These are phyloP conservation scores for Cryphonectria radicalis DNA, from an alignment of 2,329 filamentous ascomycete genomes.

Conservation along the genomic window DNA sequence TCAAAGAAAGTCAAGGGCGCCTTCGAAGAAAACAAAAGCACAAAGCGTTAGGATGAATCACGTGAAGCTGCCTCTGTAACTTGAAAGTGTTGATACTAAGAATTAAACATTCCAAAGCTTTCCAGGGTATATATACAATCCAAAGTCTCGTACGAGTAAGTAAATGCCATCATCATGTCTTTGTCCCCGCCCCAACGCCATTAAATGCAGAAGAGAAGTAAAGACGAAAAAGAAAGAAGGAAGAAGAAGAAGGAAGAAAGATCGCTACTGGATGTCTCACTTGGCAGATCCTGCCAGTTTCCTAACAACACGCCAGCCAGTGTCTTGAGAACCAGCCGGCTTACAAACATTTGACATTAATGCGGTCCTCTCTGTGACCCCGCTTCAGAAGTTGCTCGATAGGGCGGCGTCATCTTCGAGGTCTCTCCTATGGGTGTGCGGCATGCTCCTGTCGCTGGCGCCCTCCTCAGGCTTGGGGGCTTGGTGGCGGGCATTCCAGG, in stretches of 20 bases:
- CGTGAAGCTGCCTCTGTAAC: neutral
- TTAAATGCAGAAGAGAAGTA: neutral
- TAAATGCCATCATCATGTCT: neutral
- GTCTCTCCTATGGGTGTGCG: constrained; percentile 6
- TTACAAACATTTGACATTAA: neutral
- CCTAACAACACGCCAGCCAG: neutral
- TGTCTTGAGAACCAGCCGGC: neutral
- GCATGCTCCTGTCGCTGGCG: constrained; percentile 18
- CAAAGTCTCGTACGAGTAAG: neutral
- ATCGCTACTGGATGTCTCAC: neutral
- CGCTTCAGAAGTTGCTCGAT: constrained; percentile 16
- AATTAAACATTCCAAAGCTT: neutral
- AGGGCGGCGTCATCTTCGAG: neutral
- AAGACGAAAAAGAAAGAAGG: neutral
- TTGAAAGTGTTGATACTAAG: neutral
- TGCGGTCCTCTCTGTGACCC: too few relatives aligned
- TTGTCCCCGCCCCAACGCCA: neutral
- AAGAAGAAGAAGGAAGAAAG: neutral
- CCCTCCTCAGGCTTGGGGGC: constrained; percentile 26
- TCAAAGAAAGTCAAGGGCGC: too few relatives aligned
- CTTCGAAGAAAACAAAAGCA: too few relatives aligned
- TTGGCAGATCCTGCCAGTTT: neutral
- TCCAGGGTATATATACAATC: neutral
- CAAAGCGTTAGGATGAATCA: too few relatives aligned
- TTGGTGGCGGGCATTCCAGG: constrained; percentile 17